Evolutionary conservation across 163 green algal species (phyloP).

Genomic region (Chlorella variabilis): DNA sequence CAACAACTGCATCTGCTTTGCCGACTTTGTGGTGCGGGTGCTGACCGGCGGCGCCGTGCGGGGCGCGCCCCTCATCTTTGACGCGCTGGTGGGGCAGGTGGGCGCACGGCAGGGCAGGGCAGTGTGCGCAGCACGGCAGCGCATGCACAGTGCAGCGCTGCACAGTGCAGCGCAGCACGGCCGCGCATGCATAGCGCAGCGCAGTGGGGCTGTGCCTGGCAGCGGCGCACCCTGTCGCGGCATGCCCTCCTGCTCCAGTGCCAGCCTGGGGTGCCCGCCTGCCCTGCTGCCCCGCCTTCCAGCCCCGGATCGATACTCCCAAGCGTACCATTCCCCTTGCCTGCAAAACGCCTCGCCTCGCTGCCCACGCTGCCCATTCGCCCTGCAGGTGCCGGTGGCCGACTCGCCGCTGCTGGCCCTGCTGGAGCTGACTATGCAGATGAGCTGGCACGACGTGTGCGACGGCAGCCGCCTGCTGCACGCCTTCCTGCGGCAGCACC

Average conservation of each 20-base stretch:
- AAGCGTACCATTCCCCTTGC: too few relatives aligned
- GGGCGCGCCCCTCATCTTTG: conserved; percentile 59
- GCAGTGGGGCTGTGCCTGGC: too few relatives aligned
- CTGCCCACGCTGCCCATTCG: not conserved
- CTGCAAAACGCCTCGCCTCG: too few relatives aligned
- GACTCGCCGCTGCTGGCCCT: conserved; percentile 59
- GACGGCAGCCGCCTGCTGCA: conserved; percentile 47
- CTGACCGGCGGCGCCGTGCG: conserved; percentile 55
- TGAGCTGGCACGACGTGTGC: conserved; percentile 56
- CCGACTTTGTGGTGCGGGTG: conserved; percentile 50
- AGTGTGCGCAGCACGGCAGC: too few relatives aligned
- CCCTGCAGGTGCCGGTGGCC: conserved; percentile 42
- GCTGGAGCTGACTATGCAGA: conserved; percentile 42
- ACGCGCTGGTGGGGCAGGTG: conserved; percentile 48
- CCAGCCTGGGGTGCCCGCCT: too few relatives aligned
- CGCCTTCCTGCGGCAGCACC: conserved; percentile 47
- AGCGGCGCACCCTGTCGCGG: too few relatives aligned
- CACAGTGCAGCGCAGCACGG: too few relatives aligned
- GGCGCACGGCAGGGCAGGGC: not conserved
- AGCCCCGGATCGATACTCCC: too few relatives aligned
- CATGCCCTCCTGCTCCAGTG: too few relatives aligned
- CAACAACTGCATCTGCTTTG: conserved; percentile 35
- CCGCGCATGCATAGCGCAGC: too few relatives aligned
- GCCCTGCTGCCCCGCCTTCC: too few relatives aligned
- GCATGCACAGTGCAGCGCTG: not conserved